Evolutionary conservation across 352 stramenopile genomes (phyloP).

Genomic region (Pythium phragmiticola): DNA sequence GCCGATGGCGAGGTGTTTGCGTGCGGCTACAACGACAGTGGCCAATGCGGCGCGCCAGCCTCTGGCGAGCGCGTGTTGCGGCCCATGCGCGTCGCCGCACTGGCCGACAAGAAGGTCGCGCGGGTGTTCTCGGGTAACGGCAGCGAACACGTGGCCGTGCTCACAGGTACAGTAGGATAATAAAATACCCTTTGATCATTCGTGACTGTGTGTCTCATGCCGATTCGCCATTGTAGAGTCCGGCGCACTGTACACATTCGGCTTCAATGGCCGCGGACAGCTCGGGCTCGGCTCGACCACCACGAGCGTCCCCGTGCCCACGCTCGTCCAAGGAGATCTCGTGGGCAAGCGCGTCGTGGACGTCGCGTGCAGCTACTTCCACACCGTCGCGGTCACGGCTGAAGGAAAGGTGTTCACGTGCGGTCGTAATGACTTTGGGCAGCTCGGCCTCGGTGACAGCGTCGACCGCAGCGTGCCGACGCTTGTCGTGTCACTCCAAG

Average conservation of each 20-base stretch:
- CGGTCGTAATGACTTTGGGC: constrained; percentile 92
- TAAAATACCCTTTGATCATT: background rate
- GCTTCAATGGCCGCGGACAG: constrained; percentile 92
- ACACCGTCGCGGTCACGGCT: constrained; percentile 81
- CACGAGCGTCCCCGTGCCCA: constrained; percentile 46
- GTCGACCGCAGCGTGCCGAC: constrained; percentile 68
- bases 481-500: constrained; percentile 50
- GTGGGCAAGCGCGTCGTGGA: constrained; percentile 58
- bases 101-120: constrained; percentile 60
- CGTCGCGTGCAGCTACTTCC: constrained; percentile 92
- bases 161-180: constrained; percentile 48
- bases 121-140: constrained; percentile 90
- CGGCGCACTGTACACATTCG: constrained; percentile 87
- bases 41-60: constrained; percentile 84
- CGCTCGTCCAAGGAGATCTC: constrained; percentile 40
- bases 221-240: constrained; percentile 43
- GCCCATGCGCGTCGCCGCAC: constrained; percentile 42
- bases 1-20: constrained; percentile 78
- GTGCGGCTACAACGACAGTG: constrained; percentile 94
- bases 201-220: constrained; percentile 22
- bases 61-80: constrained; percentile 72
- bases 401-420: constrained; percentile 84
- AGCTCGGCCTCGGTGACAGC: constrained; percentile 77
- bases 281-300: constrained; percentile 79
- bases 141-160: constrained; percentile 88